These are phyloP conservation scores for Penicillium sp. DNA, from an alignment of 2,329 filamentous ascomycete genomes.

Conservation along the genomic window DNA sequence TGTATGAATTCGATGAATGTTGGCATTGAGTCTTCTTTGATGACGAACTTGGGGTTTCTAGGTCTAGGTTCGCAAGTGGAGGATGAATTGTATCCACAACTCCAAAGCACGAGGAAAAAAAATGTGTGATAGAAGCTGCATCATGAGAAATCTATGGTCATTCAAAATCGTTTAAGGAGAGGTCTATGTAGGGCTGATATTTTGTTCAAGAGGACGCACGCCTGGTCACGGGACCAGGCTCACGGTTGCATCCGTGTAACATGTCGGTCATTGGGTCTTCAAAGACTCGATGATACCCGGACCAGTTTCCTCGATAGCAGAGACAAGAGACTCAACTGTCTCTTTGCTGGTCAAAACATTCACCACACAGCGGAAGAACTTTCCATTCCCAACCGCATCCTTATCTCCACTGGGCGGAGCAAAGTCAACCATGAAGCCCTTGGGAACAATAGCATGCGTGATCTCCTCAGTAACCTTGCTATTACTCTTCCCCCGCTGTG, in stretches of 20 bases:
- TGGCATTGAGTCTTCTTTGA: background rate
- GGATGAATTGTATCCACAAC: too few species aligned
- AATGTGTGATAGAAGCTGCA: too few species aligned
- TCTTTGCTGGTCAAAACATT: slow-evolving; percentile 60
- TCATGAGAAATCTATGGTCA: background rate
- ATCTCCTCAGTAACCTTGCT: slow-evolving; percentile 57
- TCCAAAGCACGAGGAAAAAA: too few species aligned
- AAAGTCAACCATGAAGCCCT: slow-evolving; percentile 70
- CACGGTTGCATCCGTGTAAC: background rate
- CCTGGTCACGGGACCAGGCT: background rate
- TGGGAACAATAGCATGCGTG: slow-evolving; percentile 53
- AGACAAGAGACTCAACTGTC: slow-evolving; percentile 63
- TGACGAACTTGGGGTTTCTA: too few species aligned
- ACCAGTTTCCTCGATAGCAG: slow-evolving; percentile 55
- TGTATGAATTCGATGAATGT: background rate
- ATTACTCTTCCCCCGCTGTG: slow-evolving; percentile 48
- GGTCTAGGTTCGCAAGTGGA: too few species aligned
- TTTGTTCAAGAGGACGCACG: background rate
- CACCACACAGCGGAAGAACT: slow-evolving; percentile 69
- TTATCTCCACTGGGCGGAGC: slow-evolving; percentile 53
- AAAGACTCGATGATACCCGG: slow-evolving; percentile 33
- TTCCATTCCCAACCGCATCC: slow-evolving; percentile 55
- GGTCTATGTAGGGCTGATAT: background rate
- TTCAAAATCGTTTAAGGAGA: background rate
- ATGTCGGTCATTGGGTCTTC: slow-evolving; percentile 11